Conservation (phyloP, 352 stramenopile genomes). For the Phytophthora fragariaefolia region DNA sequence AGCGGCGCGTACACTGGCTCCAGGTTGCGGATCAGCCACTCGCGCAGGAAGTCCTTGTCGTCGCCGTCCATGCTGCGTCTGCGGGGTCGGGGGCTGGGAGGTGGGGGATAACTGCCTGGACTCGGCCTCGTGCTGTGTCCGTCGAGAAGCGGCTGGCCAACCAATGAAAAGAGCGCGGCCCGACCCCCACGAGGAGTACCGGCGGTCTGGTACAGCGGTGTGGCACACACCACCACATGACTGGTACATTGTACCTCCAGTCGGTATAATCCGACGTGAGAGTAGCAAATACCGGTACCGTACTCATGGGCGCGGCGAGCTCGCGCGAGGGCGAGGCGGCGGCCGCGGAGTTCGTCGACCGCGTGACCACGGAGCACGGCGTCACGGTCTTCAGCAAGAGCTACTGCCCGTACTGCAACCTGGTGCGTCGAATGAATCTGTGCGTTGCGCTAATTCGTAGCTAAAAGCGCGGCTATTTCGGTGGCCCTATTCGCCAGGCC, state of each 20-base stretch:
- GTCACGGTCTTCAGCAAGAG: constrained; percentile 93
- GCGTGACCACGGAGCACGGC: constrained; percentile 49
- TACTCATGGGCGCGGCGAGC: constrained; percentile 43
- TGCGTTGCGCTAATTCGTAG: too few species aligned
- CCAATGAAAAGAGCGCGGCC: constrained; percentile 30
- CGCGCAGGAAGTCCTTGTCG: constrained; percentile 80
- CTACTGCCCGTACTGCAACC: constrained; percentile 94
- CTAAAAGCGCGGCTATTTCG: constrained; percentile 1
- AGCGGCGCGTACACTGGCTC: constrained; percentile 75
- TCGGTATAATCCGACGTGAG: too few species aligned
- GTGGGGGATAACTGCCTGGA: constrained; percentile 26
- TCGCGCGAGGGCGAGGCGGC: constrained; percentile 60
- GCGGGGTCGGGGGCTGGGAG: not conserved
- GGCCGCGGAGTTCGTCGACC: constrained; percentile 65
- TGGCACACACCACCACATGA: too few species aligned
- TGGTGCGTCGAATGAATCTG: too few species aligned
- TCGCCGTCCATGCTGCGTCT: constrained; percentile 69
- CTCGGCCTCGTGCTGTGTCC: not conserved
- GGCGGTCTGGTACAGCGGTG: too few species aligned
- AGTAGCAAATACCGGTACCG: not conserved
- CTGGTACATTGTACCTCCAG: too few species aligned
- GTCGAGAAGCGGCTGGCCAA: constrained; percentile 30
- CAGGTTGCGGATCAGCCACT: constrained; percentile 87
- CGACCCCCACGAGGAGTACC: too few species aligned
- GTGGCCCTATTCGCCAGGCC: constrained; percentile 49